Percentiles rank a stretch among this genome's conserved stretches.
phyloP scores from a whole-genome alignment of 2,329 filamentous ascomycete species.

The Blastomyces emzantsi region DNA sequence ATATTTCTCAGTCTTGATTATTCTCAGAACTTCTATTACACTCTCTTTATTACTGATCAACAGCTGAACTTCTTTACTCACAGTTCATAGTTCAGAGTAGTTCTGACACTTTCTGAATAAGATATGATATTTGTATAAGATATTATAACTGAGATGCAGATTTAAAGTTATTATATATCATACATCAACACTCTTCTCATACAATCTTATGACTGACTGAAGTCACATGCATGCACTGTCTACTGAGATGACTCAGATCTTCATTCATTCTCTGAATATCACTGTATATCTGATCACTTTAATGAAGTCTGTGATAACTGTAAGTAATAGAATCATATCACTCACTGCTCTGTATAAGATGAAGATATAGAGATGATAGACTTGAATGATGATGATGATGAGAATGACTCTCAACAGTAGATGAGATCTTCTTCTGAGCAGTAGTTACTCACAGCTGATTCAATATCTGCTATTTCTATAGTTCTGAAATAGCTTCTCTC shows the following conservation, averaged over 20 bases:
- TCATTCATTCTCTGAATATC: constrained; percentile 7
- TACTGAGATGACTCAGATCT: not conserved
- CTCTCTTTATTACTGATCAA: constrained; percentile 4
- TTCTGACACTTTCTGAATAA: too few species aligned
- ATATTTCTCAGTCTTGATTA: too few species aligned
- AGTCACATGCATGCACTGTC: constrained; percentile 7
- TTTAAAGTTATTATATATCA: too few species aligned
- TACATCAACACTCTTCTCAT: too few species aligned
- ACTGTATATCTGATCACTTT: constrained; percentile 8
- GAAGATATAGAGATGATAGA: too few species aligned
- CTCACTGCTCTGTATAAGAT: constrained; percentile 10
- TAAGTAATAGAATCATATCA: constrained; percentile 9
- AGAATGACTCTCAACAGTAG: not conserved
- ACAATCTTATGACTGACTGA: too few species aligned
- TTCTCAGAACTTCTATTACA: not conserved
- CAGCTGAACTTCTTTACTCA: constrained; percentile 4
- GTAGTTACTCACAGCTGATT: too few species aligned
- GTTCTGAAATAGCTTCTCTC: too few species aligned
- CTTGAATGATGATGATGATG: constrained; percentile 1
- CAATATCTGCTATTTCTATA: too few species aligned
- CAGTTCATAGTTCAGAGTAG: constrained; percentile 1
- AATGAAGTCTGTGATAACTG: not conserved
- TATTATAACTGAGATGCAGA: too few species aligned
- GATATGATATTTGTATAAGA: too few species aligned
- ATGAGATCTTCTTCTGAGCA: too few species aligned